phyloP scores from a whole-genome alignment of 1,284 basidiomycete species.

The Trametes hirsuta region DNA sequence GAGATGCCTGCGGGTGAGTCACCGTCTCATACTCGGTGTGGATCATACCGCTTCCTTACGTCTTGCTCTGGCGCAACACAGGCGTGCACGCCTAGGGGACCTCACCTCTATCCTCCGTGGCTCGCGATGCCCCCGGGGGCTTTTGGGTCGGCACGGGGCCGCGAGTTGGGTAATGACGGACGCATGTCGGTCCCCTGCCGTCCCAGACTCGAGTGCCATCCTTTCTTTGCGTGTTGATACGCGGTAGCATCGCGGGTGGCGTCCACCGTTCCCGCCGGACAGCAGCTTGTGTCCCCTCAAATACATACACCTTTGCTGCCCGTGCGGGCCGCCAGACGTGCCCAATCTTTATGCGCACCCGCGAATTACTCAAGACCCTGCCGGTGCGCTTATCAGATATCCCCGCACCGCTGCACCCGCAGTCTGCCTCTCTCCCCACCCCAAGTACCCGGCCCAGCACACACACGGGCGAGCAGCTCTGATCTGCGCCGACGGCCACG shows the following conservation, averaged over 20 bases:
- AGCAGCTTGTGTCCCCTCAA: neutral
- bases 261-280: neutral
- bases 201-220: neutral
- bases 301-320: neutral
- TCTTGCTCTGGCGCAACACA: neutral
- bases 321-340: neutral
- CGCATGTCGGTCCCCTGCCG: neutral
- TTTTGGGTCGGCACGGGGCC: neutral
- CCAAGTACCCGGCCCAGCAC: neutral
- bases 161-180: neutral
- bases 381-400: neutral
- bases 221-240: slow-evolving; percentile 3
- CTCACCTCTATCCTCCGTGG: neutral
- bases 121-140: neutral
- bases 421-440: slow-evolving; percentile 6
- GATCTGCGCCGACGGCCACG: slow-evolving; percentile 15
- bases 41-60: neutral
- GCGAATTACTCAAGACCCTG: neutral
- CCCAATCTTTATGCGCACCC: neutral
- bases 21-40: neutral
- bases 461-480: neutral
- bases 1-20: neutral
- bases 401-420: neutral
- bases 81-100: no score
- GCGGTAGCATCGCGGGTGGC: slow-evolving; percentile 7